Percentiles rank a stretch among this genome's conserved stretches.
Conservation (phyloP, 2,329 filamentous ascomycete species). For the Botryotinia narcissicola region DNA sequence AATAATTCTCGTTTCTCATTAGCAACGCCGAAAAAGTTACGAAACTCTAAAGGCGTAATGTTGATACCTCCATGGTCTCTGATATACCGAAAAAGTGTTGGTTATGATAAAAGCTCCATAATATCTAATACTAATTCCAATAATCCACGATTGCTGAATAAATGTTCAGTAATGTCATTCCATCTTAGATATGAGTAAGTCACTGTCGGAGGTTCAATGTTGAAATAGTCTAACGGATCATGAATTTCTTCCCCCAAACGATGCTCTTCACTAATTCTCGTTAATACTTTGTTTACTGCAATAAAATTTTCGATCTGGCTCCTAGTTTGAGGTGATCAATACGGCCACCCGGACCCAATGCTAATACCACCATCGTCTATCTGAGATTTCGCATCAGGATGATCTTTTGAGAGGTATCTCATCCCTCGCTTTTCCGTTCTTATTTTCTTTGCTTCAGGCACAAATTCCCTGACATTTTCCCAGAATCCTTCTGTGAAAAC, state of each 20-base stretch:
- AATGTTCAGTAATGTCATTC: neutral
- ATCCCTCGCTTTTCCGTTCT: neutral
- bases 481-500: neutral
- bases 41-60: neutral
- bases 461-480: neutral
- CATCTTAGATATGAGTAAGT: neutral
- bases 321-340: neutral
- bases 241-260: neutral
- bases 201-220: neutral
- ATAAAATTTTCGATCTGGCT: neutral
- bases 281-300: neutral
- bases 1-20: constrained; percentile 1
- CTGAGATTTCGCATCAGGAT: neutral
- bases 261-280: neutral
- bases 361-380: neutral
- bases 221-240: neutral
- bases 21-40: neutral
- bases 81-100: neutral
- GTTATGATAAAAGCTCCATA: neutral
- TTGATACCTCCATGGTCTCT: neutral
- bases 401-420: neutral
- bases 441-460: neutral
- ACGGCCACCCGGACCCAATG: neutral
- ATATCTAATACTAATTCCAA: constrained; percentile 2
- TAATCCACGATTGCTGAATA: neutral